Evolutionary conservation across 305 asterid genomes (phyloP).

Genomic region (Striga hermonthica): DNA sequence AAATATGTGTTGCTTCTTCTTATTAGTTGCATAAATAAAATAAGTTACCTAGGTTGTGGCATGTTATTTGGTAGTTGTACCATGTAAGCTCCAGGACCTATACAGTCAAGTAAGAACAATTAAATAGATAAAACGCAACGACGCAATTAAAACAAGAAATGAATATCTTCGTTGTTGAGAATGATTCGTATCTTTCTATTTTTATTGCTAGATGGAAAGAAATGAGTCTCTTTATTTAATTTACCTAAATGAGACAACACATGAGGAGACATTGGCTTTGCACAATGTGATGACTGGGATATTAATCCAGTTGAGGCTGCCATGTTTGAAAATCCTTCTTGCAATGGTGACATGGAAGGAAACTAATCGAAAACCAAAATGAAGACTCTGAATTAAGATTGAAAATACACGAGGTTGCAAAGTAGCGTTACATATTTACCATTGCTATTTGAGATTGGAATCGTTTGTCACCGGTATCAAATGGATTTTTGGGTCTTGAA

Average conservation of each 20-base stretch:
- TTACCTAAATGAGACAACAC: constrained; percentile 47
- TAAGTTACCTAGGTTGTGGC: constrained; percentile 46
- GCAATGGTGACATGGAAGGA: constrained; percentile 52
- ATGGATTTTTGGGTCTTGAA: constrained; percentile 61
- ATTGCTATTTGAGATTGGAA: constrained; percentile 44
- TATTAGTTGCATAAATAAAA: no score
- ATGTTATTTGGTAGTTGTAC: constrained; percentile 48
- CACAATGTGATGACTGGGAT: constrained; percentile 42
- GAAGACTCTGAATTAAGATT: no score
- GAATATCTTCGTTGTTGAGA: background rate
- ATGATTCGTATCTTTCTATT: background rate
- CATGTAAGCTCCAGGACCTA: constrained; percentile 51
- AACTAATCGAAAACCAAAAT: constrained; percentile 37
- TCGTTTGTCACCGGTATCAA: constrained; percentile 52
- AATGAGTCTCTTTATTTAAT: background rate
- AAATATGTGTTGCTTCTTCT: no score
- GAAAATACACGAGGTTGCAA: no score
- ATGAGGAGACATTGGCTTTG: constrained; percentile 35
- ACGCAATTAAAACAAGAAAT: background rate
- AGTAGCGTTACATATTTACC: constrained; percentile 36
- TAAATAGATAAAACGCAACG: constrained; percentile 1
- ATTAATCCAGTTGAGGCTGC: constrained; percentile 33
- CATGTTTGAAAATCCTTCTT: constrained; percentile 48
- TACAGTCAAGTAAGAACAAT: background rate
- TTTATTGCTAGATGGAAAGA: background rate